Conservation (phyloP, 208 protist species). For the Angomonas ambiguus region DNA sequence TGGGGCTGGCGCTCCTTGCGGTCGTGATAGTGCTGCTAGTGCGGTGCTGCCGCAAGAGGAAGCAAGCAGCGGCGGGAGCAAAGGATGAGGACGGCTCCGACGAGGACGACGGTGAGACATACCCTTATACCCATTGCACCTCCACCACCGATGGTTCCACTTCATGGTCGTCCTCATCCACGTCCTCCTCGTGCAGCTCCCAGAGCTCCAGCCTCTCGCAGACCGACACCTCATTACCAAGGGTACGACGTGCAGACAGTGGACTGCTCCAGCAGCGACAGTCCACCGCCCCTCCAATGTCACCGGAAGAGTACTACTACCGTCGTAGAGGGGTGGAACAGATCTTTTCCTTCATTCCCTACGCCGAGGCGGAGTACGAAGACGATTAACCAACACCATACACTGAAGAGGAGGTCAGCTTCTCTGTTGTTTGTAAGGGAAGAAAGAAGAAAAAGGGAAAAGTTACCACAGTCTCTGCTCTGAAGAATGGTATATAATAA, state of each 20-base stretch:
- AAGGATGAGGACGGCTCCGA: not conserved
- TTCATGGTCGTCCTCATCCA: not conserved
- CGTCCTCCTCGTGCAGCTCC: too few species aligned
- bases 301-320: not conserved
- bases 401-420: too few species aligned
- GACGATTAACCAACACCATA: not conserved
- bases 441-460: too few species aligned
- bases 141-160: not conserved
- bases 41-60: not conserved
- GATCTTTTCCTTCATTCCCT: not conserved
- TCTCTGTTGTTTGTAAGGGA: too few species aligned
- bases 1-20: not conserved
- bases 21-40: not conserved
- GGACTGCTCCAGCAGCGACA: not conserved
- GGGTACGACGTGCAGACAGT: not conserved
- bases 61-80: not conserved
- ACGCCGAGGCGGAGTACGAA: not conserved
- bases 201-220: too few species aligned
- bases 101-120: not conserved
- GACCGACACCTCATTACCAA: not conserved
- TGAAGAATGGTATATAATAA: not conserved
- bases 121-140: not conserved
- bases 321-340: not conserved
- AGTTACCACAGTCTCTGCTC: not conserved
- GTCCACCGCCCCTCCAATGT: not conserved